These are phyloP conservation scores for Tetrapisispora nanseiensis DNA, from an alignment of 805 yeast genomes.

Conservation along the genomic window DNA sequence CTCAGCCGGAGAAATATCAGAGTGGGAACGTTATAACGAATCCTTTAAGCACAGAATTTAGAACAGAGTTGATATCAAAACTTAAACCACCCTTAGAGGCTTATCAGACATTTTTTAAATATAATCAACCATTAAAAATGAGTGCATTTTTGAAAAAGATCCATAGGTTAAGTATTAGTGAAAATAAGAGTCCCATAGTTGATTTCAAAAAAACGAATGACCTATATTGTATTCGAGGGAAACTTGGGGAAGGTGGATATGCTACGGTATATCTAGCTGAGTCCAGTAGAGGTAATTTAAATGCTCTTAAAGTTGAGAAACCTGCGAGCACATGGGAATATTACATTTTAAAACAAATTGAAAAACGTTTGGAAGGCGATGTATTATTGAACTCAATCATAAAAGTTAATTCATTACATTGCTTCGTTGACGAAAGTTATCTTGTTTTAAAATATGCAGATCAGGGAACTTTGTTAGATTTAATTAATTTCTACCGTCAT, in stretches of 20 bases:
- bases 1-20: constrained; percentile 18
- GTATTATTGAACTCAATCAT: constrained; percentile 36
- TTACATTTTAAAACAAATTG: constrained; percentile 55
- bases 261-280: constrained; percentile 71
- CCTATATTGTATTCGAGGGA: constrained; percentile 30
- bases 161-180: constrained; percentile 31
- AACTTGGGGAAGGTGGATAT: constrained; percentile 73
- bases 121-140: constrained; percentile 29
- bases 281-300: constrained; percentile 40
- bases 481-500: constrained; percentile 42
- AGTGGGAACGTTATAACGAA: constrained; percentile 13
- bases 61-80: constrained; percentile 31
- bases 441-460: constrained; percentile 50
- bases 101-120: constrained; percentile 27
- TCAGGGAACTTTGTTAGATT: constrained; percentile 68
- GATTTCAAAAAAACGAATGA: constrained; percentile 28
- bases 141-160: constrained; percentile 28
- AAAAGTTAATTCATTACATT: constrained; percentile 41
- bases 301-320: constrained; percentile 64
- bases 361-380: constrained; percentile 29
- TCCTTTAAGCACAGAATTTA: constrained; percentile 39
- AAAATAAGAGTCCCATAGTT: constrained; percentile 30
- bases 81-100: constrained; percentile 31
- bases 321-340: constrained; percentile 76
- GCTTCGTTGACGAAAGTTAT: constrained; percentile 58